Percentiles rank a stretch among this genome's conserved stretches.
Evolutionary conservation across 371 early-diverging fungal genomes (phyloP).

Genomic region (Smittium mucronatum): DNA sequence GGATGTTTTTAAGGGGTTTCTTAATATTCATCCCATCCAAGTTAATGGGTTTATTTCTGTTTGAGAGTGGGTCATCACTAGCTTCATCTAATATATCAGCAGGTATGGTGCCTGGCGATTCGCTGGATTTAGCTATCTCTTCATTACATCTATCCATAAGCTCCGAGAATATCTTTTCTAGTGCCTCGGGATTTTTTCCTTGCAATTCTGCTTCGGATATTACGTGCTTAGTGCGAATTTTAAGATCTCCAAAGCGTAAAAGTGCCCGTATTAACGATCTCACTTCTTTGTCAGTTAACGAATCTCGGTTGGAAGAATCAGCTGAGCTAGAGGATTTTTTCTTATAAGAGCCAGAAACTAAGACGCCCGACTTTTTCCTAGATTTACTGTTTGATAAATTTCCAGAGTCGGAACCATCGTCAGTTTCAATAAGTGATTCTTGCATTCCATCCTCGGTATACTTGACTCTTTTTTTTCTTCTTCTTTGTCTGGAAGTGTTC

Average conservation of each 20-base stretch:
- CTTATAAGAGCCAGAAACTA: slow-evolving; percentile 15
- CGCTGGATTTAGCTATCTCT: slow-evolving; percentile 43
- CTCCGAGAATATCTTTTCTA: slow-evolving; percentile 43
- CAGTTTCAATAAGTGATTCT: slow-evolving; percentile 12
- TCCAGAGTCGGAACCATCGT: slow-evolving; percentile 12
- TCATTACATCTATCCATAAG: slow-evolving; percentile 57
- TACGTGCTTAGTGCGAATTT: slow-evolving; percentile 59
- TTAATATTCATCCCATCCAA: slow-evolving; percentile 37
- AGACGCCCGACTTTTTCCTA: slow-evolving; percentile 14
- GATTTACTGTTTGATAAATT: slow-evolving; percentile 21
- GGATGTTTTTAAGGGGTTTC: slow-evolving; percentile 61
- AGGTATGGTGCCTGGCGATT: slow-evolving; percentile 19
- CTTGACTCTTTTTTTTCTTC: slow-evolving; percentile 33
- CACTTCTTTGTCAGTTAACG: slow-evolving; percentile 61
- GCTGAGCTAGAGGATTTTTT: background rate
- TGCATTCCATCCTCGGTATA: slow-evolving; percentile 29
- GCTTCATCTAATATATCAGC: slow-evolving; percentile 30
- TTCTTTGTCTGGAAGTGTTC: slow-evolving; percentile 23
- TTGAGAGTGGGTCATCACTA: slow-evolving; percentile 1
- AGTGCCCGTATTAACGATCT: slow-evolving; percentile 64
- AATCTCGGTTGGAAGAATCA: slow-evolving; percentile 4
- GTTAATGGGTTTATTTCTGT: slow-evolving; percentile 16
- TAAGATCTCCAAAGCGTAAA: slow-evolving; percentile 68
- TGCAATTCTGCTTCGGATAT: slow-evolving; percentile 64
- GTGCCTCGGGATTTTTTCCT: slow-evolving; percentile 46